Conservation (phyloP, 1,284 basidiomycete genomes). For the Serendipita sp. region DNA sequence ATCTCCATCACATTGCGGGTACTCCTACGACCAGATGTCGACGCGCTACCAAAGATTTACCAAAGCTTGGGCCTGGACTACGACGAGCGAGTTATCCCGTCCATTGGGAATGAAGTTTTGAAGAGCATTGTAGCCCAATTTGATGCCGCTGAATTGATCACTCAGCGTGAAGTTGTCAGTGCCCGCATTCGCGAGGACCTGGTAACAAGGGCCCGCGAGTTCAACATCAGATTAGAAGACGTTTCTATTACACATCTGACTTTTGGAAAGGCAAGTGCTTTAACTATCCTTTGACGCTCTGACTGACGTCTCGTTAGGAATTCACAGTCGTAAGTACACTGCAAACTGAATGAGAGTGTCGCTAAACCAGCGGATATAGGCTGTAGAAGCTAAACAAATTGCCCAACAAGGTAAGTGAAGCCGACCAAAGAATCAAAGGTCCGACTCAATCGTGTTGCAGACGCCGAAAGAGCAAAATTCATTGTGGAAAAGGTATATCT, state of each 20-base stretch:
- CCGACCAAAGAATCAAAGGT: neutral
- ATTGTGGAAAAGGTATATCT: conserved; percentile 81
- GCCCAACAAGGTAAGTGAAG: conserved; percentile 68
- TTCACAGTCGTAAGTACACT: conserved; percentile 46
- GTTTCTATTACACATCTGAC: conserved; percentile 89
- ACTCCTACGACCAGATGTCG: conserved; percentile 82
- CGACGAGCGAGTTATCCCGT: conserved; percentile 88
- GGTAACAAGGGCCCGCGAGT: conserved; percentile 86
- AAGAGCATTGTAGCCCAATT: conserved; percentile 98
- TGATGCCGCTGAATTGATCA: conserved; percentile 94
- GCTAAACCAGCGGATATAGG: conserved; percentile 26
- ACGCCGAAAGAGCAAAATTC: conserved; percentile 97
- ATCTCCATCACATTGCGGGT: conserved; percentile 93
- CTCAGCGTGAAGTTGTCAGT: conserved; percentile 69
- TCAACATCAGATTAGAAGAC: conserved; percentile 92
- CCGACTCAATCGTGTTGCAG: conserved; percentile 25
- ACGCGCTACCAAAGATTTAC: conserved; percentile 87
- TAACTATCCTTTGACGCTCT: neutral
- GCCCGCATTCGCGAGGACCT: conserved; percentile 87
- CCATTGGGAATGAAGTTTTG: conserved; percentile 93
- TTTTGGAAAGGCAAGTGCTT: conserved; percentile 41
- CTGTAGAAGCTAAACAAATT: conserved; percentile 97
- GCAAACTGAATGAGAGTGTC: neutral
- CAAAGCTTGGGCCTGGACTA: conserved; percentile 91
- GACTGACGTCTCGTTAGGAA: conserved; percentile 40